Evolutionary conservation across 2,329 filamentous ascomycete genomes (phyloP), one percentile per base, ranked within the genome.

Genomic region (Chlorencoelia australis): DNA sequence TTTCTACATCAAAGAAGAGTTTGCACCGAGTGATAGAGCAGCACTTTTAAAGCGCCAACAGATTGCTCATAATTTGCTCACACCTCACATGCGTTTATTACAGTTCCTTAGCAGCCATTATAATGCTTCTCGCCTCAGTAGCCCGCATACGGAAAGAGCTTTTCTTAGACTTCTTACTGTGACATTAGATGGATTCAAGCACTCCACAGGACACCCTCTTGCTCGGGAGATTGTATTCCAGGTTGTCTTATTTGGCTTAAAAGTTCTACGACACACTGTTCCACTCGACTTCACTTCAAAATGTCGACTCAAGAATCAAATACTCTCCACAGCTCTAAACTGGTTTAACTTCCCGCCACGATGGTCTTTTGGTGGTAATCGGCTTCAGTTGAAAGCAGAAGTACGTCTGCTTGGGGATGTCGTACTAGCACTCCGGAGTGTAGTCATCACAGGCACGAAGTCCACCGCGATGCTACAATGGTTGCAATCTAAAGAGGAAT

Each of bases 321-420:
- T 94, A 34, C 60, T 99, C 24, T 88, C 86, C 5, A 87, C 86
- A 19, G 88, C 77, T 10, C 66, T 99, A 20, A 77, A 73, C 43
- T 98, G 93, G 93, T 99, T 98, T 60, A 75, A 70, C 25, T 74
- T 79, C 47, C 67, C 84, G 5, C 85, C 88, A 10, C 75, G 78
- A 47, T 98, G 91, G 89, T 94, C 91, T 0, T 96, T 91, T 59
- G 91, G 91, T 39, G 91, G 89, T 51, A 98, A 95, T 55, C 74
- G 84, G 32, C 64, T 98, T 11, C 91, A 98, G 56, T 68, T 96
- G 34, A 96, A 94, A 64, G 89, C 93, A 0, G 91, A 99, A 60
- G 75, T 86, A 21, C 81, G 82, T 47, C 66, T 94, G 13, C 71
- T 96, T 25, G 70, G 71, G 5, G 87, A 95, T 55, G 78, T 95